Base-by-base conservation (phyloP, 2,329 filamentous ascomycete genomes). In the Colletotrichum ledebouriae region DNA sequence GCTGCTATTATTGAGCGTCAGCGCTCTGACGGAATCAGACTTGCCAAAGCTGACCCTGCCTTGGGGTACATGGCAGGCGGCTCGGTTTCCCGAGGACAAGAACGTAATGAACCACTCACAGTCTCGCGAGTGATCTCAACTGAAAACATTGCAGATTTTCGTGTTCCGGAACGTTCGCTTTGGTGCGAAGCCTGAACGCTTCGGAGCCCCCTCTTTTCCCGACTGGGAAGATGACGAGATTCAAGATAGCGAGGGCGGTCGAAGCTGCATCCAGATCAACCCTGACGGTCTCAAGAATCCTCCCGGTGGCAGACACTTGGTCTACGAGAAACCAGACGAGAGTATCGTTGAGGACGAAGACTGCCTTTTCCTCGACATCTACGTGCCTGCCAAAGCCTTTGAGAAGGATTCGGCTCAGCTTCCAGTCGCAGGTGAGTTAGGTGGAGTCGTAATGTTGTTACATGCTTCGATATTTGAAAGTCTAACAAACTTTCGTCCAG, bases 281-380 rank as follows among this genome's bases (percentile, higher is more conserved):
- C 56, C 56, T 4, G 22, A 47, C 6, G n/a, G 33, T 17, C 29
- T 37, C 25, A 59, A 59, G 41, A 59, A 47, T 3, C 22, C 56
- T 2, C 56, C 56, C 13, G 56, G 56, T 6, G 41, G 56, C 2
- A 59, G 56, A 37, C 42, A 59, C 2, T 15, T 41, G 11, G 25
- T 59, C 6, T 59, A 47, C 25, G 29, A 59, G 44, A 33, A 17
- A 22, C 56, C 56, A 12, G 56, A 37, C 25, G 11, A 29, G 2
- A 47, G 41, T 12, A 37, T 59, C 25, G 29, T 59, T 5, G 25
- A 59, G 13, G 56, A 47, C 12, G 83, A 85, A 71, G 83, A 86
- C 66, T 86, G 84, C 67, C 77, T 86, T 2, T 84, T 84, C 70
- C 78, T 86, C 12, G 83, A 86, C 70, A 71, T 86, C n/a, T 81